Conservation (phyloP, 2,329 filamentous ascomycete species). For the Colletotrichum zoysiae region DNA sequence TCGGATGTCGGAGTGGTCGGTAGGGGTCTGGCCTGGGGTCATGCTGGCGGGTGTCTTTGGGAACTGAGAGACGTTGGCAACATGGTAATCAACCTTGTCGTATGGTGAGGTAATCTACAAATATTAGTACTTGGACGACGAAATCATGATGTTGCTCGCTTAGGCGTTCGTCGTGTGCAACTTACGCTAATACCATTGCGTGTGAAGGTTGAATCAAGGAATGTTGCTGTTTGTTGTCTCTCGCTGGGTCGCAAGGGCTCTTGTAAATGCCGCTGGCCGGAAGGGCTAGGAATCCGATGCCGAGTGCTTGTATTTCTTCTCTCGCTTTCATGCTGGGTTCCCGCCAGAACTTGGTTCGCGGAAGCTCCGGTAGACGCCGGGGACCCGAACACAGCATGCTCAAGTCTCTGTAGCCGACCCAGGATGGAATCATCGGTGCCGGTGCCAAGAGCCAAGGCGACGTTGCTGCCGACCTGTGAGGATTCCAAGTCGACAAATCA, state of each 20-base stretch:
- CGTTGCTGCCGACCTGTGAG: not conserved
- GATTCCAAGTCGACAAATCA: not conserved
- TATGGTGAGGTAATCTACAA: slow-evolving; percentile 1
- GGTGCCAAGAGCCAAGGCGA: not conserved
- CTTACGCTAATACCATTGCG: slow-evolving; percentile 14
- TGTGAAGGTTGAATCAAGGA: slow-evolving; percentile 31
- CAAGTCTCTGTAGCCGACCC: slow-evolving; percentile 46
- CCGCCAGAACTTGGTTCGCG: not conserved
- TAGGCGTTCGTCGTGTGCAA: not conserved
- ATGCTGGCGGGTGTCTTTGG: slow-evolving; percentile 21
- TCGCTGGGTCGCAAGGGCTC: not conserved
- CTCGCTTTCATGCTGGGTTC: too few relatives aligned
- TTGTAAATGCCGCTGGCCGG: not conserved
- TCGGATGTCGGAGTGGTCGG: not conserved
- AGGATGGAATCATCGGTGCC: slow-evolving; percentile 41
- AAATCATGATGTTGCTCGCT: not conserved
- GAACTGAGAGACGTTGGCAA: slow-evolving; percentile 16
- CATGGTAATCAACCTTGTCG: slow-evolving; percentile 21
- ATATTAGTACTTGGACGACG: not conserved
- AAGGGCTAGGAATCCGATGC: not conserved
- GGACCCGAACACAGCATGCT: slow-evolving; percentile 47
- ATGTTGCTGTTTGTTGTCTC: slow-evolving; percentile 33
- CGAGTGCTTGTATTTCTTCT: not conserved
- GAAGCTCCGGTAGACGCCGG: not conserved
- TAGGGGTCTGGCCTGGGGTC: slow-evolving; percentile 5